Evolutionary conservation across 179 eudicot genomes (phyloP), one percentile per base, ranked within the genome.

Genomic region (Drosera spatulata): DNA sequence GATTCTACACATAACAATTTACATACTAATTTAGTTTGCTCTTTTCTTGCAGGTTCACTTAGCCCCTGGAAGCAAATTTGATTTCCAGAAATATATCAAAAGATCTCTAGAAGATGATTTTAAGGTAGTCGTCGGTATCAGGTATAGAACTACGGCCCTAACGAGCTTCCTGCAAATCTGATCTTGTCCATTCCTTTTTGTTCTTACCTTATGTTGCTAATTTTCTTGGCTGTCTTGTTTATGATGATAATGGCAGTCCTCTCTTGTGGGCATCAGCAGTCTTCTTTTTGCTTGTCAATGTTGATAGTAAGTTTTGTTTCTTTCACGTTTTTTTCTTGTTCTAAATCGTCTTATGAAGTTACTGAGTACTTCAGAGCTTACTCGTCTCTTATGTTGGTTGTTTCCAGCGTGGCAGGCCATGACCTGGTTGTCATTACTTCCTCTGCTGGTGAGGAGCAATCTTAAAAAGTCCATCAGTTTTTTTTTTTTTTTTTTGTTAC

Each of bases 21-120:
- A 39, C 8, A 61, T 7, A 22, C 33, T 22, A 22, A 22, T 39
- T 13, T 38, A 41, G 37, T 44, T 47, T 41, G 45, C 6, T 45
- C 65, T 33, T 58, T 10, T 8, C 41, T 4, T 58, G 5, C 51
- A 90, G 97, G 97, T 87, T 66, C 97, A 90, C 70, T 69, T 90
- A 77, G 75, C 90, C 9, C 86, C 95, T 47, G 95, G 97, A 81
- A 85, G 80, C 56, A 85, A 78, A 65, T 90, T 90, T 66, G 78
- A 90, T 73, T 90, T 90, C 70, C 97, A 87, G 64, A 90, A 87
- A 58, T 90, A 90, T 69, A 90, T 90, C 56, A 85, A 87, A 70
- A 82, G 93, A 63, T 90, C 97, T 12, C 66, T 89, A 61, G 95
- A 89, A 82, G 97, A 89, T 37, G 97, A 89, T 79, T 89, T 84